These are phyloP conservation scores for Penicillium sp. DNA, from an alignment of 2,329 filamentous ascomycete genomes.

Conservation along the genomic window DNA sequence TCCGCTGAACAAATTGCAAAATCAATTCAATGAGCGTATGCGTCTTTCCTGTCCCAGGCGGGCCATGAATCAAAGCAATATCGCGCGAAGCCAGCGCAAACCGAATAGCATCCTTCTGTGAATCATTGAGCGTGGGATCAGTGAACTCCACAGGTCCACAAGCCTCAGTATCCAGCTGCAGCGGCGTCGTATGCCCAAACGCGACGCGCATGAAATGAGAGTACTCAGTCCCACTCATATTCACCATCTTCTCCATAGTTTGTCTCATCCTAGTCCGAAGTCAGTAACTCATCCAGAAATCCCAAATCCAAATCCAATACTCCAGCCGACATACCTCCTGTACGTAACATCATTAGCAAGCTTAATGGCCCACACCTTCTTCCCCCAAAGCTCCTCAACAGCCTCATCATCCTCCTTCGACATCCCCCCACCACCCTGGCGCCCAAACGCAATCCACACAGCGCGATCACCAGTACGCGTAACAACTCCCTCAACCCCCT, in stretches of 20 bases:
- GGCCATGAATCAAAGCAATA: slow-evolving; percentile 88
- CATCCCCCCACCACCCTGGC: slow-evolving; percentile 35
- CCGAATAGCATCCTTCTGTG: slow-evolving; percentile 64
- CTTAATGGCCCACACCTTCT: slow-evolving; percentile 65
- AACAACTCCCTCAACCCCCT: slow-evolving; percentile 48
- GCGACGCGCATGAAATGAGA: slow-evolving; percentile 60
- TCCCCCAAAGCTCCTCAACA: slow-evolving; percentile 53
- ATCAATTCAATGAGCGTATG: slow-evolving; percentile 95
- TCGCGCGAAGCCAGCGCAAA: slow-evolving; percentile 82
- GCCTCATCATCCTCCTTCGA: slow-evolving; percentile 45
- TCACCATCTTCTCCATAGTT: slow-evolving; percentile 61
- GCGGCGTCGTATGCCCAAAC: slow-evolving; percentile 59
- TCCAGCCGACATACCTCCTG: slow-evolving; percentile 51
- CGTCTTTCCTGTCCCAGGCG: slow-evolving; percentile 94
- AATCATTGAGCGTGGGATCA: slow-evolving; percentile 59
- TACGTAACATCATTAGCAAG: slow-evolving; percentile 67
- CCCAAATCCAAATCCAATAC: background rate
- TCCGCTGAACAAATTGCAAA: slow-evolving; percentile 75
- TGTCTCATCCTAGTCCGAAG: slow-evolving; percentile 55
- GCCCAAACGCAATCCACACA: slow-evolving; percentile 48
- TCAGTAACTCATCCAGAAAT: slow-evolving; percentile 12
- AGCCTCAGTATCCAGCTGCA: slow-evolving; percentile 50
- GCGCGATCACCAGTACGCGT: slow-evolving; percentile 45
- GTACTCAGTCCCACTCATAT: slow-evolving; percentile 56
- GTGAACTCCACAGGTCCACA: slow-evolving; percentile 53